Percentiles rank a stretch among this genome's conserved stretches.
phyloP scores from a whole-genome alignment of 495 filamentous ascomycete species.

The Extremus antarcticus region DNA sequence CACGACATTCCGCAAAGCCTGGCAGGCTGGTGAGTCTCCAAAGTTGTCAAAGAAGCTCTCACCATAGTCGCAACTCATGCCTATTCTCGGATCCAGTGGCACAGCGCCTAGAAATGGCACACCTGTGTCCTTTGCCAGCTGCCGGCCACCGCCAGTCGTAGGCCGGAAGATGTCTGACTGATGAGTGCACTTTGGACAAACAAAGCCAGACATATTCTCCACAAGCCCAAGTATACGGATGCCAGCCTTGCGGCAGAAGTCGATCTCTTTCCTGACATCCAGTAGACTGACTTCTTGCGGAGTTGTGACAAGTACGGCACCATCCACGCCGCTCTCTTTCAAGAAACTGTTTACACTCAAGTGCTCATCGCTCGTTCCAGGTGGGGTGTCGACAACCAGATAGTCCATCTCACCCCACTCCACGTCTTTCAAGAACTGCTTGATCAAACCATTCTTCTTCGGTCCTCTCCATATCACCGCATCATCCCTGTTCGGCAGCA shows the following conservation, averaged over 20 bases:
- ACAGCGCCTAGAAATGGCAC: conserved; percentile 84
- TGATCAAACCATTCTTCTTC: conserved; percentile 97
- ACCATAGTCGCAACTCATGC: conserved; percentile 91
- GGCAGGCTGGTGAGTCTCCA: conserved; percentile 62
- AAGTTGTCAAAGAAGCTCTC: conserved; percentile 94
- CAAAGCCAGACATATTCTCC: conserved; percentile 96
- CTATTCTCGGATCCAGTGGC: conserved; percentile 87
- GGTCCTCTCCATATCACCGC: conserved; percentile 95
- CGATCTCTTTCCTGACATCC: conserved; percentile 92
- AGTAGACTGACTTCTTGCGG: conserved; percentile 89
- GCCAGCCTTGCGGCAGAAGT: conserved; percentile 91
- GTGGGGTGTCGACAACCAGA: conserved; percentile 86
- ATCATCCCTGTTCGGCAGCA: conserved; percentile 85
- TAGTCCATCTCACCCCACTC: conserved; percentile 95
- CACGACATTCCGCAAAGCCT: conserved; percentile 20
- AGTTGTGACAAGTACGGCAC: conserved; percentile 85
- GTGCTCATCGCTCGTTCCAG: conserved; percentile 91
- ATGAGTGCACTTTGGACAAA: conserved; percentile 79
- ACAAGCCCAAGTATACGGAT: conserved; percentile 81
- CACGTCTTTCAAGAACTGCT: conserved; percentile 93
- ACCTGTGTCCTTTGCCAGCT: conserved; percentile 68
- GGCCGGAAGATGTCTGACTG: conserved; percentile 79
- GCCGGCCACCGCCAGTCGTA: conserved; percentile 76
- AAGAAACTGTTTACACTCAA: conserved; percentile 79
- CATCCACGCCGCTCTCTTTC: conserved; percentile 81